Percentiles rank a stretch among this genome's conserved stretches.
phyloP scores from a whole-genome alignment of 78 protist species.

The slime mould (Dictyostelium discoideum) region DNA sequence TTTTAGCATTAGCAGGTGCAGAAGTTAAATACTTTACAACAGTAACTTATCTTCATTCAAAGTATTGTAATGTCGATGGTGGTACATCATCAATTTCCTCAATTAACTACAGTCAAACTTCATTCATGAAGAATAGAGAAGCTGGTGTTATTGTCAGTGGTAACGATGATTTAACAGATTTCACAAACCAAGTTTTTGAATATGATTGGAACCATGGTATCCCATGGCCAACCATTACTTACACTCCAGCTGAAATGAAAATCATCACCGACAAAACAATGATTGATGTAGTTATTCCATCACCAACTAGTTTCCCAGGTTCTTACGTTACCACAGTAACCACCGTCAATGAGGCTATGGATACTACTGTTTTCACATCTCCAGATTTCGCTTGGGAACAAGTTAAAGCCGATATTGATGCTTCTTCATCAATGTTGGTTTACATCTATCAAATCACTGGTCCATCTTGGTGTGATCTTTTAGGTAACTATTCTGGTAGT shows the following conservation, averaged over 20 bases:
- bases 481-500: slow-evolving; percentile 53
- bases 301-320: slow-evolving; percentile 57
- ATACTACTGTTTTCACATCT: slow-evolving; percentile 55
- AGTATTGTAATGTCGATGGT: slow-evolving; percentile 71
- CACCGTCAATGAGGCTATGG: slow-evolving; percentile 6
- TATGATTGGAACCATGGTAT: slow-evolving; percentile 68
- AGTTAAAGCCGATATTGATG: slow-evolving; percentile 22
- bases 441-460: slow-evolving; percentile 83
- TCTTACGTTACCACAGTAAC: slow-evolving; percentile 15
- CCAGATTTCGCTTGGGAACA: slow-evolving; percentile 78
- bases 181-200: slow-evolving; percentile 38
- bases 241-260: slow-evolving; percentile 52
- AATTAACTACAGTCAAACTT: slow-evolving; percentile 79
- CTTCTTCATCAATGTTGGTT: slow-evolving; percentile 31
- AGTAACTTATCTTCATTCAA: slow-evolving; percentile 72
- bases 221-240: slow-evolving; percentile 40
- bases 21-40: slow-evolving; percentile 80
- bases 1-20: slow-evolving; percentile 78
- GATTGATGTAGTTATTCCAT: slow-evolving; percentile 27
- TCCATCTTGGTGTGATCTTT: slow-evolving; percentile 68
- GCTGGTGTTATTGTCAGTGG: slow-evolving; percentile 75
- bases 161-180: not conserved
- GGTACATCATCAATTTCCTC: slow-evolving; percentile 63
- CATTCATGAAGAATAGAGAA: slow-evolving; percentile 85
- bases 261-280: slow-evolving; percentile 41